Base-by-base conservation (phyloP, 345 rosid genomes). In the Citrus glauca region DNA sequence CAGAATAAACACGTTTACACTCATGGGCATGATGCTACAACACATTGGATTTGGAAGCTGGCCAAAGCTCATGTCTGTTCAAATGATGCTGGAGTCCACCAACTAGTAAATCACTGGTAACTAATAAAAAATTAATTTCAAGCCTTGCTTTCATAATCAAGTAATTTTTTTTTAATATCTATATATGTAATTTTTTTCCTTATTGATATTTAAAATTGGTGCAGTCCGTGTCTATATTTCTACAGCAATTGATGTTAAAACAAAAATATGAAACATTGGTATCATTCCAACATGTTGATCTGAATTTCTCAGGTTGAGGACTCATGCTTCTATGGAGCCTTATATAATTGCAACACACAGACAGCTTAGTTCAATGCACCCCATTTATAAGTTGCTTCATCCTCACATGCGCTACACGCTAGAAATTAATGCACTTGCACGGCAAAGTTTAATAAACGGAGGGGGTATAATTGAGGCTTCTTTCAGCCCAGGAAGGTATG, bases 41-140 rank as follows among this genome's bases (percentile, higher is more conserved):
- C 89, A 35, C 93, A 95, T 66, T 92, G 99, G 99, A 85, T 87
- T 45, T 95, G 99, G 99, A 95, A 95, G 79, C 88, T 88, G 76
- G 97, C 99, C 25, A 95, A 95, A 86, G 97, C 99, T 73, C 99
- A 95, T 76, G 99, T 93, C 72, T 86, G 91, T 82, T 88, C 96
- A 32, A 89, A 89, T 64, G 98, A 95, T 90, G 91, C 93, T 16
- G 99, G 99, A 9, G 82, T 93, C 72, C 99, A 95, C 74, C 99
- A 95, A 85, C 91, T 95, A 11, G 98, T 93, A 59, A 93, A 91
- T 83, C 99, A 95, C 82, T 95, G 98, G 99, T 93, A 87, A 84
- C 22, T 65, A 40, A 69, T 33, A 65, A 61, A 32, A 48, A 14
- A 69, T 82, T 48, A 22, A 19, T 30, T 66, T 57, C 62, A 45